phyloP scores from a whole-genome alignment of 805 yeast genomes.

The Wickerhamomyces bisporus region DNA sequence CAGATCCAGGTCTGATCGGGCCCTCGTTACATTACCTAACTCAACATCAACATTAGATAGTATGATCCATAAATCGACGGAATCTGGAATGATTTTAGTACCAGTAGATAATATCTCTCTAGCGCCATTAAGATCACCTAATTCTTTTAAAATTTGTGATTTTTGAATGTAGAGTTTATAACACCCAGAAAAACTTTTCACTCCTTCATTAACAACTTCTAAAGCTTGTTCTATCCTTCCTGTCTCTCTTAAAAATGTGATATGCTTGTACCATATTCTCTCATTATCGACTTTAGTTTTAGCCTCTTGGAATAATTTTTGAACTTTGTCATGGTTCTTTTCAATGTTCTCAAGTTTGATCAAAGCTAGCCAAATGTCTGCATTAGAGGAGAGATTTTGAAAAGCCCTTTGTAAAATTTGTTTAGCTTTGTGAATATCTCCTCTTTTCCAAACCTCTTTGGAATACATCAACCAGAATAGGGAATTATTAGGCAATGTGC shows the following conservation, averaged over 20 bases:
- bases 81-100: slow-evolving; percentile 39
- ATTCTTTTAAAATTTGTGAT: slow-evolving; percentile 45
- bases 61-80: slow-evolving; percentile 48
- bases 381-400: slow-evolving; percentile 37
- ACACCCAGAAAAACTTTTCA: slow-evolving; percentile 42
- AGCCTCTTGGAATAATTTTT: slow-evolving; percentile 36
- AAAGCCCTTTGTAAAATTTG: slow-evolving; percentile 46
- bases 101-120: slow-evolving; percentile 45
- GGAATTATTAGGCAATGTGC: slow-evolving; percentile 42
- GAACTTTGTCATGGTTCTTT: slow-evolving; percentile 31
- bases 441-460: slow-evolving; percentile 55
- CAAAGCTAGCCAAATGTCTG: slow-evolving; percentile 67
- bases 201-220: slow-evolving; percentile 38
- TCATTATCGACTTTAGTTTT: slow-evolving; percentile 31
- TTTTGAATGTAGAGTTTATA: slow-evolving; percentile 56
- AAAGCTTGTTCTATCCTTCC: slow-evolving; percentile 33
- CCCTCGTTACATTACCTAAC: slow-evolving; percentile 42
- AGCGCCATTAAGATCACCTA: slow-evolving; percentile 33
- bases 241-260: slow-evolving; percentile 43
- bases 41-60: slow-evolving; percentile 40
- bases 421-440: slow-evolving; percentile 48
- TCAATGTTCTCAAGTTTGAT: slow-evolving; percentile 54
- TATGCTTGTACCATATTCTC: slow-evolving; percentile 58
- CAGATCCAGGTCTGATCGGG: slow-evolving; percentile 68
- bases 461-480: slow-evolving; percentile 65